Evolutionary conservation across 257 asterid genomes (phyloP), one percentile per base, ranked within the genome.

Genomic region (Ilex aquifolium): DNA sequence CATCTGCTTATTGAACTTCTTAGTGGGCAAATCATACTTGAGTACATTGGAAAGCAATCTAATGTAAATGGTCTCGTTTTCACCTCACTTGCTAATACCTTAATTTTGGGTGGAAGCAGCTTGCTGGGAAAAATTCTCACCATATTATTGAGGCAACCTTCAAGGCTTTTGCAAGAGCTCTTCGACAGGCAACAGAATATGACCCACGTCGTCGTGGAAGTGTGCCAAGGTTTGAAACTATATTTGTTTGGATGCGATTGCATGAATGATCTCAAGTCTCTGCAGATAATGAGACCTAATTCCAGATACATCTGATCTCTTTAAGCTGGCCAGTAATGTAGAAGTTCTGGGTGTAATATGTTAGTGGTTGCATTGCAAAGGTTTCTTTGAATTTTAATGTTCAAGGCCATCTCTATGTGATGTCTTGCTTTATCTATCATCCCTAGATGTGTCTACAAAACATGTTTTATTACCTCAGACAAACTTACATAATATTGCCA

Each of bases 121-220:
- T 93, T 51, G 86, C 95, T 55, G 99, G 97, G 54, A 85, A 70
- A 75, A 90, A 93, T 74, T 90, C 99, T 73, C 99, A 93, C 81
- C 99, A 87, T 78, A 90, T 93, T 46, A 87, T 93, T 53, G 97
- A 93, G 84, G 99, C 99, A 49, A 90, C 99, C 63, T 93, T 93
- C 83, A 93, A 90, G 82, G 97, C 99, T 39, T 93, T 93, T 58
- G 99, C 96, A 27, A 85, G 99, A 82, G 99, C 99, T 70, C 96
- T 93, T 63, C 85, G 97, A 50, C 99, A 90, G 75, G 99, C 99
- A 61, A 87, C 95, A 7, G 96, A 87, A 68, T 78, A 70, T 57
- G 97, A 90, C 65, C 79, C 81, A 69, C 97, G 97, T 6, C 94
- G 96, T 59, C 89, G 67, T 48, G 95, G 95, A 76, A 93, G 81